Evolutionary conservation across 202 grass and related monocot genomes (phyloP).

Genomic region (Sporobolus alterniflorus): DNA sequence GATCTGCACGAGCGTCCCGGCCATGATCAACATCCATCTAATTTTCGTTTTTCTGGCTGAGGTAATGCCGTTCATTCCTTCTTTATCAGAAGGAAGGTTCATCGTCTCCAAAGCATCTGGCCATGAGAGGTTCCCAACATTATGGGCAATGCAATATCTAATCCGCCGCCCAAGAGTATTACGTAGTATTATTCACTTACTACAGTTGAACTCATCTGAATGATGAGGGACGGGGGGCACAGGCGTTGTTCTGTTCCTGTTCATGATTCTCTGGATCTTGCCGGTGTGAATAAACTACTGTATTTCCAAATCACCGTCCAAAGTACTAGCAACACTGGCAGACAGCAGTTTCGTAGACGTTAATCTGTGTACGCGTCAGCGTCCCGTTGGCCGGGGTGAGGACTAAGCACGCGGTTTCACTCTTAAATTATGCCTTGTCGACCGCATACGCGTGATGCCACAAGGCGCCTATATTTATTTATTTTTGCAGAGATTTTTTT

Average conservation of each 20-base stretch:
- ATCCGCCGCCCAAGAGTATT: constrained; percentile 27
- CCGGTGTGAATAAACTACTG: constrained; percentile 21
- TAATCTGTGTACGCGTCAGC: background rate
- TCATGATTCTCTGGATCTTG: background rate
- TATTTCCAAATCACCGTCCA: constrained; percentile 42
- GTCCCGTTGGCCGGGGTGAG: background rate
- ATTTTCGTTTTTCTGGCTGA: background rate
- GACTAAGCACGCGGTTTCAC: background rate
- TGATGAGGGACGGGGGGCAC: constrained; percentile 10
- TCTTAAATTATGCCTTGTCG: background rate
- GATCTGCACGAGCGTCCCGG: background rate
- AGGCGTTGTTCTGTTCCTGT: constrained; percentile 2
- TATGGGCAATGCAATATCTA: background rate
- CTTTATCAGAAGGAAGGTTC: background rate
- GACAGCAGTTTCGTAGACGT: background rate
- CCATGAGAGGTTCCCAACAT: background rate
- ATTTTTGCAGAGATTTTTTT: no score
- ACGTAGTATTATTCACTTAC: background rate
- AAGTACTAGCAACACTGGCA: constrained; percentile 7
- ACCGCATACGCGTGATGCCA: background rate
- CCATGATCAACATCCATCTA: background rate
- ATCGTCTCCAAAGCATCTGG: background rate
- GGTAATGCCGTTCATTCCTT: background rate
- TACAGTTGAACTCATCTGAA: constrained; percentile 2
- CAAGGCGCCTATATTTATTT: no score